Base-by-base conservation (phyloP, 345 rosid genomes). In the Dipteronia sinensis region DNA sequence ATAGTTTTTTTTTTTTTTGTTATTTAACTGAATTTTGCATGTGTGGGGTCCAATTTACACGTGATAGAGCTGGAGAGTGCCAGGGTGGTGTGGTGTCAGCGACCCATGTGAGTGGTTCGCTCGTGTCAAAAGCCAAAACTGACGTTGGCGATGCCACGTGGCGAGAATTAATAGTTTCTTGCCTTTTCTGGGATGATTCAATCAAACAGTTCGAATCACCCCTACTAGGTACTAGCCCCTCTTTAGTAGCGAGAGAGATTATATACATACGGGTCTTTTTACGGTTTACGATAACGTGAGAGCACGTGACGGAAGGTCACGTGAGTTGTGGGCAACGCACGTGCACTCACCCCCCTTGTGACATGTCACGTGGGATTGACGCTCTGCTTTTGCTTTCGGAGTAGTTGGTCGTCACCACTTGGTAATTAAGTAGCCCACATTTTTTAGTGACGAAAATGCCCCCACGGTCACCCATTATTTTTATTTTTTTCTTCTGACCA, bases 91-190 rank as follows among this genome's bases (percentile, higher is more conserved):
- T 27, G 59, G 83, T 87, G 91, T 88, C 93, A 86, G 93, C 82
- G 51, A 69, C 71, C 72, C 90, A 88, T 84, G 90, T 86, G 90
- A 80, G 73, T 69, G 78, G 71, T 58, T 76, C 73, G 81, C 85
- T 75, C 71, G 78, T 82, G 84, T 79, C 77, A 55, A 83, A 72
- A 73, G 84, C 84, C 83, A 75, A 40, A 40, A 44, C 78, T n/a
- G 89, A 75, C 89, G 92, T 89, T 90, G 90, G 79, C 84, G 78
- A 72, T 70, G 78, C 67, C 85, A 79, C 88, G 88, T 83, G 92
- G 83, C 82, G 19, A 25, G 27, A 25, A 75, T 72, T 76, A 22
- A 42, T 27, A 10, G 63, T 22, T 67, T 19, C 53, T 25, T 7
- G 62, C 16, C 10, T 56, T 63, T 73, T 77, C 71, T 23, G 13